These are phyloP conservation scores for Gypsophila paniculata DNA, from an alignment of 179 eudicot genomes.

Conservation along the genomic window DNA sequence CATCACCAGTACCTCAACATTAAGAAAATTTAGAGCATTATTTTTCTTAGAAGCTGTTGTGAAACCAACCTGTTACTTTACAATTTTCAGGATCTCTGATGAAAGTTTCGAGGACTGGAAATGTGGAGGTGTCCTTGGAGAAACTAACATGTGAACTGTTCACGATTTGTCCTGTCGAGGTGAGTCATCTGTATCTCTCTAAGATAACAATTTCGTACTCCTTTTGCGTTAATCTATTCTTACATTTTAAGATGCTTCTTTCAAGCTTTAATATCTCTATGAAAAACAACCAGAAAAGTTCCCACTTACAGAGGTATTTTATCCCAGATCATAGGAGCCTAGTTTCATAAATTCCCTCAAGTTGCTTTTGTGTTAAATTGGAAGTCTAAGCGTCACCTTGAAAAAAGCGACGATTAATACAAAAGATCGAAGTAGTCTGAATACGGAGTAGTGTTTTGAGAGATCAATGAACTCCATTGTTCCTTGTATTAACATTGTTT, in stretches of 20 bases:
- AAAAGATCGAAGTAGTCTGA: too few relatives aligned
- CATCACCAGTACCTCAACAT: not conserved
- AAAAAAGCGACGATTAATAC: too few relatives aligned
- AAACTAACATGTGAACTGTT: conserved; percentile 43
- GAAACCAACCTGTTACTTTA: conserved; percentile 10
- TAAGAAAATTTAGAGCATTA: not conserved
- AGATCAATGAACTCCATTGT: not conserved
- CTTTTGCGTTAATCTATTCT: not conserved
- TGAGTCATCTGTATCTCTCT: conserved; percentile 21
- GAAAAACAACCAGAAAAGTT: too few relatives aligned
- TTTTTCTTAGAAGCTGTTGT: not conserved
- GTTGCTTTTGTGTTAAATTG: not conserved
- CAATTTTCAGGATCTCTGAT: conserved; percentile 40
- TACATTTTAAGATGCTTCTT: not conserved
- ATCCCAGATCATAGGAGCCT: not conserved
- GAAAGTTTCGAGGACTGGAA: conserved; percentile 30
- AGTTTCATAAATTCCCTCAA: not conserved
- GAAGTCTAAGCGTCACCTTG: not conserved
- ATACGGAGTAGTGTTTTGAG: not conserved
- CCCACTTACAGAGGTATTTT: too few relatives aligned
- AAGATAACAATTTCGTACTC: not conserved
- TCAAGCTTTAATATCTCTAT: too few relatives aligned
- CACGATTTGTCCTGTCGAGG: conserved; percentile 51
- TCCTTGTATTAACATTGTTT: not conserved
- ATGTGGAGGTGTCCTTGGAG: conserved; percentile 36